A percentile compares a stretch with the other conserved stretches of the same genome.
phyloP scores from a whole-genome alignment of 305 asterid genomes.

The Ajuga reptans region DNA sequence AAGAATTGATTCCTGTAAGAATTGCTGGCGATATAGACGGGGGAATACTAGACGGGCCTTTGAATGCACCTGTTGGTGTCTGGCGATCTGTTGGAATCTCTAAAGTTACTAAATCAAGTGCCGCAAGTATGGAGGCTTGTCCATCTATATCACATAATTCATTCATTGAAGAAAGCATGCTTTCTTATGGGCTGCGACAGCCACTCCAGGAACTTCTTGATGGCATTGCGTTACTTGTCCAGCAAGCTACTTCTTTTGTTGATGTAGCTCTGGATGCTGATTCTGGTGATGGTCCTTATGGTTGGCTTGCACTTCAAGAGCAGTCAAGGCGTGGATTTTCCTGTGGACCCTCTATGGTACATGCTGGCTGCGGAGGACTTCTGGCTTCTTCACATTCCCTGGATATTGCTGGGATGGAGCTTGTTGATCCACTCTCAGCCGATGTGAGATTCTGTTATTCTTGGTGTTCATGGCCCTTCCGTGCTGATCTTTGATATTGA shows the following conservation, averaged over 20 bases:
- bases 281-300: conserved; percentile 92
- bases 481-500: conserved; percentile 15
- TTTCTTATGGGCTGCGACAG: conserved; percentile 82
- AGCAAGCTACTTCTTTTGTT: conserved; percentile 97
- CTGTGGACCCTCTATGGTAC: conserved; percentile 97
- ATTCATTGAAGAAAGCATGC: conserved; percentile 85
- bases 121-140: conserved; percentile 61
- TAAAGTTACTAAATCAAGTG: conserved; percentile 55
- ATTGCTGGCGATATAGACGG: conserved; percentile 95
- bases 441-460: conserved; percentile 52
- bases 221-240: conserved; percentile 86
- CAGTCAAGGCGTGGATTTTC: conserved; percentile 97
- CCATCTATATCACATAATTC: conserved; percentile 67
- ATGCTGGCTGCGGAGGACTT: conserved; percentile 99
- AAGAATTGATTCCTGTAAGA: conserved; percentile 75
- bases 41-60: conserved; percentile 69
- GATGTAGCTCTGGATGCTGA: conserved; percentile 95
- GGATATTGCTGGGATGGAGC: conserved; percentile 95
- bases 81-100: conserved; percentile 88
- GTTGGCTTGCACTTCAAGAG: conserved; percentile 98
- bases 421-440: conserved; percentile 89
- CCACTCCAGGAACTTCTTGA: conserved; percentile 98
- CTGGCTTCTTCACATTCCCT: conserved; percentile 90
- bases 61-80: conserved; percentile 90
- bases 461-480: conserved; percentile 18